phyloP scores from a whole-genome alignment of 306 rosid species.

The Medicago lupulina region DNA sequence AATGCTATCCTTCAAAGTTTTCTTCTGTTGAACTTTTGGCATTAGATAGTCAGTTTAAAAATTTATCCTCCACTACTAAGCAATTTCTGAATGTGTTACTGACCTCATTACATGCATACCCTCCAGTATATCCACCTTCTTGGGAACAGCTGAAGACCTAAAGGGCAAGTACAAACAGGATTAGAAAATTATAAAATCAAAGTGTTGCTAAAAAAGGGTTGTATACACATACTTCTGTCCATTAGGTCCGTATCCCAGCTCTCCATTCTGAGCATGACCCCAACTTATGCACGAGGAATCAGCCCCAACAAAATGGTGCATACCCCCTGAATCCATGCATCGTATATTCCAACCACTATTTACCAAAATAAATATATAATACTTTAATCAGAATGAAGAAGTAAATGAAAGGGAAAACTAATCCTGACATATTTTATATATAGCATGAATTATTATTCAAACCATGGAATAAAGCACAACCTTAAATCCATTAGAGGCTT shows the following conservation, averaged over 20 bases:
- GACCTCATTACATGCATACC: constrained; percentile 88
- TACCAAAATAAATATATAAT: constrained; percentile 35
- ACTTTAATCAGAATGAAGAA: constrained; percentile 9
- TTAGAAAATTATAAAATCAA: constrained; percentile 26
- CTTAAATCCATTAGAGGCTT: constrained; percentile 98
- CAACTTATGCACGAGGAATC: constrained; percentile 97
- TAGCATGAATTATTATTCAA: constrained; percentile 22
- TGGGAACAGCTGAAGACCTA: constrained; percentile 94
- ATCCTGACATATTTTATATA: constrained; percentile 8
- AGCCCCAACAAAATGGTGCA: constrained; percentile 99
- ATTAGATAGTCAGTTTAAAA: too few relatives aligned
- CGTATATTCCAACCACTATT: constrained; percentile 94
- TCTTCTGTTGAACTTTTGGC: neutral
- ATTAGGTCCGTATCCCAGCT: constrained; percentile 93
- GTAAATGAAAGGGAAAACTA: neutral
- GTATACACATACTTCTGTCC: constrained; percentile 86
- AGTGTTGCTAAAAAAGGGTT: neutral
- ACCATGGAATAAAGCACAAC: constrained; percentile 48
- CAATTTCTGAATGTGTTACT: neutral
- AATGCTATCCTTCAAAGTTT: neutral
- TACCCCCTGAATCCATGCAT: constrained; percentile 96
- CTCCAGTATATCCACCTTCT: constrained; percentile 93
- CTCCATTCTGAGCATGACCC: constrained; percentile 98
- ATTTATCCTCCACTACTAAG: neutral
- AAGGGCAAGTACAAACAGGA: constrained; percentile 24